Conservation (phyloP, 225 moss, liverwort and hornwort genomes). For the Sphagnum contortum region DNA sequence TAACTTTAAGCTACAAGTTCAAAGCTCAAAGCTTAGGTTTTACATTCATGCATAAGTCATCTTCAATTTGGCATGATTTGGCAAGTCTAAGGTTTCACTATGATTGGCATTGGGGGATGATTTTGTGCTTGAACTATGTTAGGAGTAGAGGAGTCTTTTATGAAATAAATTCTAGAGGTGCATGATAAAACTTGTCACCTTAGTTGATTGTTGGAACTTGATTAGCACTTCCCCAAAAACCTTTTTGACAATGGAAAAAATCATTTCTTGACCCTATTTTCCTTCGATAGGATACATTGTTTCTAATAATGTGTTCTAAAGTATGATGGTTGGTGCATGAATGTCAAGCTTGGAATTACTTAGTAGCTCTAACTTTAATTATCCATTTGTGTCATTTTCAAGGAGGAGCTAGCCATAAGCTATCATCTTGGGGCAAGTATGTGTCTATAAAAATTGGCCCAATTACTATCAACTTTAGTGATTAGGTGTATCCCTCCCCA, state of each 20-base stretch:
- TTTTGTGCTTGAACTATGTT: constrained; percentile 57
- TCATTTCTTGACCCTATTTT: too few relatives aligned
- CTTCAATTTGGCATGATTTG: too few relatives aligned
- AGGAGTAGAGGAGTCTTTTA: constrained; percentile 44
- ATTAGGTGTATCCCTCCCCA: constrained; percentile 2
- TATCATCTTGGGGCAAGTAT: constrained; percentile 10
- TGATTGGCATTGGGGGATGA: constrained; percentile 46
- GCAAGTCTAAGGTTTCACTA: constrained; percentile 46
- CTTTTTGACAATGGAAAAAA: too few relatives aligned
- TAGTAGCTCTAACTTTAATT: not conserved
- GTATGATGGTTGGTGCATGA: too few relatives aligned
- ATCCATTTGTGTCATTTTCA: not conserved
- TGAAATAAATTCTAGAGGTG: constrained; percentile 14
- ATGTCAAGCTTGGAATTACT: not conserved
- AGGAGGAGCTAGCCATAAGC: constrained; percentile 8
- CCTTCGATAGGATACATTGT: too few relatives aligned
- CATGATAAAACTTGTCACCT: too few relatives aligned
- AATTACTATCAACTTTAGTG: constrained; percentile 6
- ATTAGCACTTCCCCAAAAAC: too few relatives aligned
- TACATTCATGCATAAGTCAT: too few relatives aligned
- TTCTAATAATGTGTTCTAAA: too few relatives aligned
- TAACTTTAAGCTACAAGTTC: too few relatives aligned
- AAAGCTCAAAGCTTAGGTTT: too few relatives aligned
- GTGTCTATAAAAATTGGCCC: constrained; percentile 12
- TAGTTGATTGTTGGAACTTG: too few relatives aligned